These are phyloP conservation scores for Entoloma clypeatum DNA, from an alignment of 1,284 basidiomycete genomes.

Conservation along the genomic window DNA sequence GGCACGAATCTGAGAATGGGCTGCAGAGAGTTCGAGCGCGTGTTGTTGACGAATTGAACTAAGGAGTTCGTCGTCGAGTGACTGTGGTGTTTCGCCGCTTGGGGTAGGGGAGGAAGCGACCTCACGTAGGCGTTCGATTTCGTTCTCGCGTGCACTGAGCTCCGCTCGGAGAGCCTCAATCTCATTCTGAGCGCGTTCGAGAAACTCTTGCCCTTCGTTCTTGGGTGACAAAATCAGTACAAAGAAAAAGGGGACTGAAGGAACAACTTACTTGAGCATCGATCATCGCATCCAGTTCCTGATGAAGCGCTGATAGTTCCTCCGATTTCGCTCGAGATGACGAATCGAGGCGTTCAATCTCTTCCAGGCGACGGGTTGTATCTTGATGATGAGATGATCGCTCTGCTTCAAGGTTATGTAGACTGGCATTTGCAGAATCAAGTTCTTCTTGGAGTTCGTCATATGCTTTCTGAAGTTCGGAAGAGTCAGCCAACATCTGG, in stretches of 20 bases:
- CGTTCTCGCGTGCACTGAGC: constrained; percentile 55
- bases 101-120: constrained; percentile 31
- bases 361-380: constrained; percentile 45
- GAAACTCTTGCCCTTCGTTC: constrained; percentile 58
- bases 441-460: constrained; percentile 60
- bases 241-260: neutral
- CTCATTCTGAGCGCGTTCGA: constrained; percentile 61
- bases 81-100: constrained; percentile 36
- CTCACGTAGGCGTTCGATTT: constrained; percentile 54
- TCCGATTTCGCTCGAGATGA: constrained; percentile 43
- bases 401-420: constrained; percentile 56
- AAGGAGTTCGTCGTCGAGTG: constrained; percentile 69
- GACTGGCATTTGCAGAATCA: constrained; percentile 44
- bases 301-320: constrained; percentile 44
- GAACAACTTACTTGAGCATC: constrained; percentile 35
- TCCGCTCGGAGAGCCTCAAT: constrained; percentile 62
- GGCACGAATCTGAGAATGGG: constrained; percentile 71
- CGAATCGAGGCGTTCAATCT: constrained; percentile 48
- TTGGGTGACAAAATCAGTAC: constrained; percentile 19
- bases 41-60: constrained; percentile 67
- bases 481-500: constrained; percentile 42
- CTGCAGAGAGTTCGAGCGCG: constrained; percentile 71
- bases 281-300: constrained; percentile 48
- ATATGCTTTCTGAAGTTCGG: constrained; percentile 62
- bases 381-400: constrained; percentile 53